These are phyloP conservation scores for Skeletonema menzelii DNA, from an alignment of 108 stramenopile genomes.

Conservation along the genomic window DNA sequence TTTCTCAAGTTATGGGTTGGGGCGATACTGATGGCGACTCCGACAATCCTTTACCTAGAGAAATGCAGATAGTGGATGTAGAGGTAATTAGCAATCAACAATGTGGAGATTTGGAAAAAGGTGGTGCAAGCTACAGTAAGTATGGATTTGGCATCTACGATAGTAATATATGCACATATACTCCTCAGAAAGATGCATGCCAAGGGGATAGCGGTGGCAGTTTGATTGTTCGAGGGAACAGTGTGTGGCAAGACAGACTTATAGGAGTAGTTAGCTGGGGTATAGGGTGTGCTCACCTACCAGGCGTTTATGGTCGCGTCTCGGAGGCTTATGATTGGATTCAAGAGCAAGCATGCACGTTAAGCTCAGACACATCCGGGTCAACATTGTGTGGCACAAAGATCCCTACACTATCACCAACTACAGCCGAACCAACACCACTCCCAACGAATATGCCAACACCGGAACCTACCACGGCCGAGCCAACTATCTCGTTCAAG, in stretches of 20 bases:
- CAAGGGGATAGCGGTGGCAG: conserved; percentile 3
- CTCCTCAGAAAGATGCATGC: conserved; percentile 6
- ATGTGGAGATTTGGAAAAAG: conserved; percentile 10
- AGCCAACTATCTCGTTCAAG: background rate
- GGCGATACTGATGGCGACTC: conserved; percentile 6
- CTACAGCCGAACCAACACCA: background rate
- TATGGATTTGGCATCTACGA: conserved; percentile 1
- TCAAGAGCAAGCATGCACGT: background rate
- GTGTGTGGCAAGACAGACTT: background rate
- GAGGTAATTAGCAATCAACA: conserved; percentile 19
- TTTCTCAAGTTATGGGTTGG: conserved; percentile 20
- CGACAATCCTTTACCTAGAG: background rate
- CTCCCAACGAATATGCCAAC: conserved; percentile 1
- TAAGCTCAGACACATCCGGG: conserved; percentile 2
- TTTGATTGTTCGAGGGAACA: background rate
- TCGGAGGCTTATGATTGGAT: background rate
- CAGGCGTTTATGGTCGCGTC: conserved; percentile 9
- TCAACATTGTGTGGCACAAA: background rate
- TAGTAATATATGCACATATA: conserved; percentile 16
- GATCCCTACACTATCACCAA: background rate
- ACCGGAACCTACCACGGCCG: conserved; percentile 1
- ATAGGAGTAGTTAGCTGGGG: conserved; percentile 24
- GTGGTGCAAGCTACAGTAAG: conserved; percentile 2
- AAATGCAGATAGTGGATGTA: conserved; percentile 13
- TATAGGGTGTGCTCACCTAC: conserved; percentile 21